Conservation (phyloP, 345 rosid genomes). For the Lepidium africanum region DNA sequence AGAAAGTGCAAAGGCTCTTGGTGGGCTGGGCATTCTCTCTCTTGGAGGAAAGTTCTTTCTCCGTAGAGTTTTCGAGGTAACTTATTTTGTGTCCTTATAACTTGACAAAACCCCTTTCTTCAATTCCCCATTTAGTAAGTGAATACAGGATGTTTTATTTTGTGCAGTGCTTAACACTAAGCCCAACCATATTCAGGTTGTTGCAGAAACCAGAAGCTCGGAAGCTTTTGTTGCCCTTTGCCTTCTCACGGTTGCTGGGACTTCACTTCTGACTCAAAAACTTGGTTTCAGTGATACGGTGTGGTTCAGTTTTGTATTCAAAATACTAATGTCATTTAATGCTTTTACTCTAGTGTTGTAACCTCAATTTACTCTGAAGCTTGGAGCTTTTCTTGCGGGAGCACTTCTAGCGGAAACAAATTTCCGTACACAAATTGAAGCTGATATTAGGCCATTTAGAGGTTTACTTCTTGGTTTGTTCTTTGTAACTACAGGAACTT, state of each 20-base stretch:
- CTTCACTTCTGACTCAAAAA: conserved; percentile 81
- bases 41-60: conserved; percentile 80
- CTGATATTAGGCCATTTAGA: conserved; percentile 96
- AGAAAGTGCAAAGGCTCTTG: conserved; percentile 86
- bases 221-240: conserved; percentile 97
- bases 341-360: not conserved
- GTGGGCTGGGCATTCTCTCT: conserved; percentile 85
- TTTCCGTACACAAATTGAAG: conserved; percentile 94
- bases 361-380: conserved; percentile 38
- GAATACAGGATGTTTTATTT: conserved; percentile 12
- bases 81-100: not conserved
- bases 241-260: conserved; percentile 88
- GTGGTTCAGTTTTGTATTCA: not conserved
- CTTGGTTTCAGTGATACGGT: conserved; percentile 99
- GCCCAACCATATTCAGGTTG: conserved; percentile 52
- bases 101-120: not conserved
- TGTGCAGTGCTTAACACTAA: conserved; percentile 26
- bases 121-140: not conserved
- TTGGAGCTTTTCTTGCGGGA: conserved; percentile 98
- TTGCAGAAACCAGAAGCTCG: conserved; percentile 92
- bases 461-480: conserved; percentile 93
- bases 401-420: conserved; percentile 94
- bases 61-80: conserved; percentile 83
- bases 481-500: conserved; percentile 94
- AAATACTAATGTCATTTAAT: not conserved